Percentiles rank a stretch among this genome's conserved stretches.
phyloP scores from a whole-genome alignment of 257 asterid genomes.

The Solanum pimpinellifolium region DNA sequence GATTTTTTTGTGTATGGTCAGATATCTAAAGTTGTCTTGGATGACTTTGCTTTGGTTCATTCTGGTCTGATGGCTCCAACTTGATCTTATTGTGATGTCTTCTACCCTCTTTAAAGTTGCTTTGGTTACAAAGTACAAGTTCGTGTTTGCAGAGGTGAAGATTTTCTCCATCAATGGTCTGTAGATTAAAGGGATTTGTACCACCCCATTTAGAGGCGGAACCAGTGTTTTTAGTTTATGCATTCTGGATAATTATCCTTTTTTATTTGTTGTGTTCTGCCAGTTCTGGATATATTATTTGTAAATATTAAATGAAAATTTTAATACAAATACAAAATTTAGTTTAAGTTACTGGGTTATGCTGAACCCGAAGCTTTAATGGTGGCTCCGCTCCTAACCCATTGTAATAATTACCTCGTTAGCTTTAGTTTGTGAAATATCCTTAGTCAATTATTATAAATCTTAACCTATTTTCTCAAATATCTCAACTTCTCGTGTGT shows the following conservation, averaged over 20 bases:
- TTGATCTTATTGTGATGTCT: background rate
- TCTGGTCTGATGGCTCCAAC: background rate
- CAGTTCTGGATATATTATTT: background rate
- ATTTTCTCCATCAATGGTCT: background rate
- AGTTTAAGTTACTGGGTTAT: background rate
- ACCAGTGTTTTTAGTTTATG: background rate
- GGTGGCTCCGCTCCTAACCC: background rate
- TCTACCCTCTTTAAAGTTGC: background rate
- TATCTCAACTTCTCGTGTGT: background rate
- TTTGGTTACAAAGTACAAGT: background rate
- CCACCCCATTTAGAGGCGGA: background rate
- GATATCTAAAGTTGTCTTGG: background rate
- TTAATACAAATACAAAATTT: background rate
- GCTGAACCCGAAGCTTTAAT: background rate
- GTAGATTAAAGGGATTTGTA: background rate
- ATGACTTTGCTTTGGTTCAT: background rate
- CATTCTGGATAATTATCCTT: background rate
- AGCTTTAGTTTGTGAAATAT: background rate
- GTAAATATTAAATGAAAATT: background rate
- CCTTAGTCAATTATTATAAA: background rate
- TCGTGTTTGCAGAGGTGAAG: background rate
- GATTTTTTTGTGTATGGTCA: background rate
- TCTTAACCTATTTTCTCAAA: background rate
- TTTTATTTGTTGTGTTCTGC: background rate
- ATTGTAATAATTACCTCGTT: background rate